Conservation (phyloP, 371 early-diverging fungal genomes). For the Nematocida sp. region DNA sequence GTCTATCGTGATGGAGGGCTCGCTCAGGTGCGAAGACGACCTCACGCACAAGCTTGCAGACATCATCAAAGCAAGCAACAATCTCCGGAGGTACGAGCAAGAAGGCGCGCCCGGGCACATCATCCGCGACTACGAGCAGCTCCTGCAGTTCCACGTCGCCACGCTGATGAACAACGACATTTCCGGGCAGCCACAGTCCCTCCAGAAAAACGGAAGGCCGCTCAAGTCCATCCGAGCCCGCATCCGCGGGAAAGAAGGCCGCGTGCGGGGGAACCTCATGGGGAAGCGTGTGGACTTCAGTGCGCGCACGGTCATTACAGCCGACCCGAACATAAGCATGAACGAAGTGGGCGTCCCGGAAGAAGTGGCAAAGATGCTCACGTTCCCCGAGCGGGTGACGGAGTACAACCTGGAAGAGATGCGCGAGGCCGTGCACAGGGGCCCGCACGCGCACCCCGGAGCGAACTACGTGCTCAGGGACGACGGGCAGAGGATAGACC, state of each 20-base stretch:
- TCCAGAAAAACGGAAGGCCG: slow-evolving; percentile 89
- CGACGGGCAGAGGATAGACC: slow-evolving; percentile 87
- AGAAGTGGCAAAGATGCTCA: slow-evolving; percentile 88
- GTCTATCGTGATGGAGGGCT: slow-evolving; percentile 88
- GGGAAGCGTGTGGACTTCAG: slow-evolving; percentile 99
- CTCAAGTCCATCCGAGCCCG: slow-evolving; percentile 89
- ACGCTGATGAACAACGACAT: slow-evolving; percentile 97
- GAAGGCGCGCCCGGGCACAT: slow-evolving; percentile 92
- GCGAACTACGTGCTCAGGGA: slow-evolving; percentile 94
- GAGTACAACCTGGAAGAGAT: slow-evolving; percentile 87
- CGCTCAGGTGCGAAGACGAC: slow-evolving; percentile 85
- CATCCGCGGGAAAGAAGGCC: slow-evolving; percentile 98
- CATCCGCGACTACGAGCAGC: slow-evolving; percentile 80
- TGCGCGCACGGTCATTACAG: slow-evolving; percentile 97
- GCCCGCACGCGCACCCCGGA: slow-evolving; percentile 90
- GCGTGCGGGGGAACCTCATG: slow-evolving; percentile 97
- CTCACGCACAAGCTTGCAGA: slow-evolving; percentile 86
- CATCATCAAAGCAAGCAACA: slow-evolving; percentile 88
- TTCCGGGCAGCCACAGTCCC: slow-evolving; percentile 85
- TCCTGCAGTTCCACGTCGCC: slow-evolving; percentile 92
- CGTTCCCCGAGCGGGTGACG: slow-evolving; percentile 93
- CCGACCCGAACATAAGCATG: slow-evolving; percentile 89
- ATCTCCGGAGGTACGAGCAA: slow-evolving; percentile 75
- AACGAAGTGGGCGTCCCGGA: slow-evolving; percentile 98
- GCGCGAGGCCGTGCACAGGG: slow-evolving; percentile 80